Evolutionary conservation across 331 rosid genomes (phyloP), one percentile per base, ranked within the genome.

Genomic region (Telfairia occidentalis): DNA sequence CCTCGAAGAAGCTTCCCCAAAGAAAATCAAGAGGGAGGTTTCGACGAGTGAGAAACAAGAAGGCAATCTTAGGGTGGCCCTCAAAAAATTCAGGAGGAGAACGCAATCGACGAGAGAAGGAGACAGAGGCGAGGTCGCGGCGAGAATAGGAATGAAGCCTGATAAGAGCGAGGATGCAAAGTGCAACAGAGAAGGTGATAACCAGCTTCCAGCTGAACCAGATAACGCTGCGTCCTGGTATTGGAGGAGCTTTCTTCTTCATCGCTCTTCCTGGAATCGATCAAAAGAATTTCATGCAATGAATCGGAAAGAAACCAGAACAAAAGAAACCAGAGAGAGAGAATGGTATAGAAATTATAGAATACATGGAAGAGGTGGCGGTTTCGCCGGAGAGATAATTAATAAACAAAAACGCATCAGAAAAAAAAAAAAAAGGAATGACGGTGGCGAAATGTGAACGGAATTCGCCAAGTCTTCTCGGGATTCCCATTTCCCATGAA

Each of bases 1-100:
- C 98, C 98, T 95, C 88, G 52, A 95, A 90, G 86, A 95, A 95
- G 53, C 82, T 38, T 29, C 65, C 97, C 99, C 97, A 95, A 37
- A 95, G 93, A 76, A 95, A 95, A 86, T 92, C 99, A 43, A 95
- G 96, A 11, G 99, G 97, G 21, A 95, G 82, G 71, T 81, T 77
- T 5, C 84, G 93, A 57, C 99, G 97, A 60, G 81, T 89, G 79
- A 95, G 96, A 71, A 92, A 95, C 16, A 95, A 79, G 63, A 92
- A 95, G 9, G 99, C 96, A 80, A 92, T 81, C 90, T 87, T 95
- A 32, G 99, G 89, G 75, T 84, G 82, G 8, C 97, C 96, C 0
- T 67, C 0, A 78, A 85, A 85, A 69, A 26, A 37, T 4, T 46
- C 67, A 61, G 76, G 73, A 54, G 89, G 63, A 76, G 84, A 6